phyloP scores from a whole-genome alignment of 148 eudicot species.

The Rhododendron griersonianum region DNA sequence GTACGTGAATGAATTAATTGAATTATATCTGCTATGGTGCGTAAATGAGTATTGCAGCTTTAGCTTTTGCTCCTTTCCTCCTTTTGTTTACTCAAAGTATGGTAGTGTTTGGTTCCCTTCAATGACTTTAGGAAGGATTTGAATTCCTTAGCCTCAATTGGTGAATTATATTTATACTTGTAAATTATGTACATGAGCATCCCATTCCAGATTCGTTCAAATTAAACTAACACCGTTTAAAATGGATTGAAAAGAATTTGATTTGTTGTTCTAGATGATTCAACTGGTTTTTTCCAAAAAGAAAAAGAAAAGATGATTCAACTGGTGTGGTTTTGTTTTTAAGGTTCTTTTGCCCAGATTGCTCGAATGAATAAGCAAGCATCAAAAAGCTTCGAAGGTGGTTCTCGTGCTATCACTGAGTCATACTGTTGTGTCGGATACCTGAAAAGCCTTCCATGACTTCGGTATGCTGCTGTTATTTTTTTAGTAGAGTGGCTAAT shows the following conservation, averaged over 20 bases:
- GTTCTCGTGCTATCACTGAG: neutral
- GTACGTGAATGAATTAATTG: slow-evolving; percentile 7
- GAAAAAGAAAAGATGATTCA: neutral
- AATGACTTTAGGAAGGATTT: neutral
- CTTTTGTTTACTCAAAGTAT: neutral
- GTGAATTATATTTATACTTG: neutral
- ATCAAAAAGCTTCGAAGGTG: neutral
- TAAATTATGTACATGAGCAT: neutral
- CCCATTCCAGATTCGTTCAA: neutral
- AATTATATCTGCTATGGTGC: neutral
- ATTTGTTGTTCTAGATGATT: neutral
- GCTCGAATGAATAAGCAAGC: neutral
- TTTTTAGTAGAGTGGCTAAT: no score
- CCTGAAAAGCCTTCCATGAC: neutral
- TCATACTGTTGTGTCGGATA: neutral
- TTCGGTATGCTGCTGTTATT: neutral
- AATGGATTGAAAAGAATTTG: neutral
- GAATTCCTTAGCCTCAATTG: neutral
- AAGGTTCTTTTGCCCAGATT: neutral
- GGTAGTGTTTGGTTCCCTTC: neutral
- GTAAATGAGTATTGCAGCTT: neutral
- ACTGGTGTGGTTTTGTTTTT: neutral
- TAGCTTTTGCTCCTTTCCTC: neutral
- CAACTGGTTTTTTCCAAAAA: neutral
- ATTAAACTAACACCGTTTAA: neutral